Base-by-base conservation (phyloP, 495 filamentous ascomycete species). In the Aspergillus carlsbadensis region DNA sequence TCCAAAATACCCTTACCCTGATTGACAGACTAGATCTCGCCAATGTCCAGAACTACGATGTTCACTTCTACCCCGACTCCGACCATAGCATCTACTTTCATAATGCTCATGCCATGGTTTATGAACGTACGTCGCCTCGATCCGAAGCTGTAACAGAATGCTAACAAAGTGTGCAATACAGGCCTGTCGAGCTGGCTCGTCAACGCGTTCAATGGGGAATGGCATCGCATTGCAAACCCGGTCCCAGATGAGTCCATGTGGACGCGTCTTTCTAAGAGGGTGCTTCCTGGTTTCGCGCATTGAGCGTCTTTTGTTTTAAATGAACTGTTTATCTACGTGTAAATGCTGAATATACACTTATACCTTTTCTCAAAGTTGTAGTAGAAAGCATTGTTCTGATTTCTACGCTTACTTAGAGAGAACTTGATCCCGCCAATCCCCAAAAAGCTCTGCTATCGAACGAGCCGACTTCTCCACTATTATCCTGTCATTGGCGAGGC, bases 121-220 rank as follows among this genome's bases (percentile, higher is more conserved):
- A 96, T 72, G 91, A 97, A 65, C 91, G 92, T 96, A 74, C 81
- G 92, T 79, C n/a, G 3, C 29, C 10, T n/a, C n/a, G n/a, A n/a
- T n/a, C n/a, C n/a, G n/a, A n/a, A n/a, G n/a, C n/a, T n/a, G n/a
- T n/a, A n/a, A n/a, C n/a, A n/a, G n/a, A n/a, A n/a, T n/a, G n/a
- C n/a, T n/a, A n/a, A n/a, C n/a, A n/a, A n/a, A n/a, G n/a, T n/a
- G n/a, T n/a, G n/a, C n/a, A n/a, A n/a, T n/a, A 37, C 57, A 96
- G 92, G 90, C 69, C 75, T 98, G 15, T 85, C 80, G 56, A 95
- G 87, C 70, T 98, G 94, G 92, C 83, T 98, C 51, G 80, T 96
- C 67, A 96, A 97, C 67, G 94, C 95, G 0, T 98, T 98, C 70
- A 98, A 97, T 61, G 95, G 93, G 21, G 93, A 97, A 67, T 98